Conservation (phyloP, 1,284 basidiomycete species). For the Psilocybe mexicana region DNA sequence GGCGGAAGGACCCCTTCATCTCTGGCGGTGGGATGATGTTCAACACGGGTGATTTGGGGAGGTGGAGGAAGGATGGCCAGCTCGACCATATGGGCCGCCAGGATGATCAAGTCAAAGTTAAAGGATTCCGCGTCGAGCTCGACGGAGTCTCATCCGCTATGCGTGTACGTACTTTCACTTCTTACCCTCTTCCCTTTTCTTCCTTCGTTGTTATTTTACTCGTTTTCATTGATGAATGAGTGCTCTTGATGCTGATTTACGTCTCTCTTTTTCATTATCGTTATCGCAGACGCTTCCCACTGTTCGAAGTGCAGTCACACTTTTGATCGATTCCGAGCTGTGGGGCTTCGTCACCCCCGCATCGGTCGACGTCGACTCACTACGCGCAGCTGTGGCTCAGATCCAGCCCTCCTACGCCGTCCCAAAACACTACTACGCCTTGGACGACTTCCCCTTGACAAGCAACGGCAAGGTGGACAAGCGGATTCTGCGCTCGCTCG, state of each 20-base stretch:
- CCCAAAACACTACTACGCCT: slow-evolving; percentile 30
- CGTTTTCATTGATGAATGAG: too few relatives aligned
- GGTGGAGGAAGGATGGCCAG: slow-evolving; percentile 37
- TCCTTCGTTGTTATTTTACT: background rate
- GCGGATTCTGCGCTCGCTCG: slow-evolving; percentile 29
- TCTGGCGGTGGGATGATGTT: slow-evolving; percentile 34
- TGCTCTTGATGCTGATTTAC: background rate
- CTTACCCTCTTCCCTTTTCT: background rate
- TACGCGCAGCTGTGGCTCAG: slow-evolving; percentile 30
- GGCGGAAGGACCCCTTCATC: slow-evolving; percentile 33
- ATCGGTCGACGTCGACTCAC: slow-evolving; percentile 24
- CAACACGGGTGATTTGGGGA: slow-evolving; percentile 38
- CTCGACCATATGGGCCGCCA: slow-evolving; percentile 37
- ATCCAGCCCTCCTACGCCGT: slow-evolving; percentile 38
- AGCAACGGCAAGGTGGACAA: slow-evolving; percentile 38
- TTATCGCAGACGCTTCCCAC: slow-evolving; percentile 22
- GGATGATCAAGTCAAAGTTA: slow-evolving; percentile 39
- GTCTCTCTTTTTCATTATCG: background rate
- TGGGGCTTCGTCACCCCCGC: slow-evolving; percentile 37
- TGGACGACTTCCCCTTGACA: slow-evolving; percentile 35
- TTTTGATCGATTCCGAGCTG: slow-evolving; percentile 32
- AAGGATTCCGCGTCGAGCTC: slow-evolving; percentile 38
- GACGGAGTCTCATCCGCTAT: slow-evolving; percentile 37
- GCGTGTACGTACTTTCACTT: slow-evolving; percentile 23
- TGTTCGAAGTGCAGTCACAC: slow-evolving; percentile 30